Percentiles rank a stretch among this genome's conserved stretches.
Conservation (phyloP, 2,329 filamentous ascomycete genomes). For the Chrysoporthe deuterocubensis region DNA sequence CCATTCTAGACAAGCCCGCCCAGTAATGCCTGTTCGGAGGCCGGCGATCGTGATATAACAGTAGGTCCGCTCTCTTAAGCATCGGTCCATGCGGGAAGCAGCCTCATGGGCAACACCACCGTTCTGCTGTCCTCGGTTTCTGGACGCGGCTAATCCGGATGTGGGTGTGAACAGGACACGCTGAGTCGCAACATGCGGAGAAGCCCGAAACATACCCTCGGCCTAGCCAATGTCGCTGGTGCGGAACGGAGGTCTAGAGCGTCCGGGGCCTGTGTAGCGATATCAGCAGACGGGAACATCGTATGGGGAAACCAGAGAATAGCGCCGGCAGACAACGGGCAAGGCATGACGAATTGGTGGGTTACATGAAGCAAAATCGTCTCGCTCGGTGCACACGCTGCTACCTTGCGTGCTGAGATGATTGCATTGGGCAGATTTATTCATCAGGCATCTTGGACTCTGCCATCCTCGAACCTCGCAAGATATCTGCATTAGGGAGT, state of each 20-base stretch:
- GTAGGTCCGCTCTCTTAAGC: too few species aligned
- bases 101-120: too few species aligned
- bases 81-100: too few species aligned
- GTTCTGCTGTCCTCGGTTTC: too few species aligned
- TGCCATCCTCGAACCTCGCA: slow-evolving; percentile 8
- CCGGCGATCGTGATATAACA: background rate
- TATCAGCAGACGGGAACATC: background rate
- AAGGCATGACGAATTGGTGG: background rate
- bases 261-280: background rate
- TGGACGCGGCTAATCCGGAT: too few species aligned
- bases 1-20: background rate
- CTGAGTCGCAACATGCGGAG: too few species aligned
- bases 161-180: too few species aligned
- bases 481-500: background rate
- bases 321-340: background rate
- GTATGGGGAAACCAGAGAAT: background rate
- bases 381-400: background rate
- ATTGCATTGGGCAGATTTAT: slow-evolving; percentile 10
- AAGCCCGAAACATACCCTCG: too few species aligned
- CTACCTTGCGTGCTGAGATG: background rate
- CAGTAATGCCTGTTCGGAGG: background rate
- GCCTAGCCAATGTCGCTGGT: background rate
- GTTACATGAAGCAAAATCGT: too few species aligned
- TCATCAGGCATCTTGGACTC: slow-evolving; percentile 9
- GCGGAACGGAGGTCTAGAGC: background rate